These are phyloP conservation scores for Castanea crenata DNA, from an alignment of 306 rosid genomes.

Conservation along the genomic window DNA sequence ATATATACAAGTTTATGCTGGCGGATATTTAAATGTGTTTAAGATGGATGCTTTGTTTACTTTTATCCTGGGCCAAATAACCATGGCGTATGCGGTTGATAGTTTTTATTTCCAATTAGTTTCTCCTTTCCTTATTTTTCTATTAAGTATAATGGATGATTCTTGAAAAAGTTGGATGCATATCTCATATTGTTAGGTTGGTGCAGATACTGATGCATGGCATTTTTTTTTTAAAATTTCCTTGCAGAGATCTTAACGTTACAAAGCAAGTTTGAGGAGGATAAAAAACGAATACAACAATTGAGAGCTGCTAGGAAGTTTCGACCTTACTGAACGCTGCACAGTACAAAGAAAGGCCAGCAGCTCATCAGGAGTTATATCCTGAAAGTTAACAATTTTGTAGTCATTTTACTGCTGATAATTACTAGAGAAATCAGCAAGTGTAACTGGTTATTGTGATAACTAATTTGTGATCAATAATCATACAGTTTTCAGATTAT, in stretches of 20 bases:
- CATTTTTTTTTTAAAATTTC: neutral
- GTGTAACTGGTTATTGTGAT: too few relatives aligned
- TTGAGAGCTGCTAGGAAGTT: slow-evolving; percentile 86
- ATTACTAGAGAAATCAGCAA: too few relatives aligned
- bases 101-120: neutral
- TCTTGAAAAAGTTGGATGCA: neutral
- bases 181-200: neutral
- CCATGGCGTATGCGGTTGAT: neutral
- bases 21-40: neutral
- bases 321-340: slow-evolving; percentile 65
- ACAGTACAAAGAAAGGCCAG: neutral
- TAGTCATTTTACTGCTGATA: neutral
- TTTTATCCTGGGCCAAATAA: neutral
- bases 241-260: slow-evolving; percentile 78
- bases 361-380: neutral
- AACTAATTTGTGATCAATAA: too few relatives aligned
- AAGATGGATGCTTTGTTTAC: neutral
- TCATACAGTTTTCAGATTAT: too few relatives aligned
- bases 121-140: too few relatives aligned
- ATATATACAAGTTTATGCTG: neutral
- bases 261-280: slow-evolving; percentile 84
- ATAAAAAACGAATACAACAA: slow-evolving; percentile 76
- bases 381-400: neutral
- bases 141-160: neutral
- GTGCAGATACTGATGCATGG: slow-evolving; percentile 18